Evolutionary conservation across 2,329 filamentous ascomycete genomes (phyloP).

Genomic region (Phialemoniopsis sp.): DNA sequence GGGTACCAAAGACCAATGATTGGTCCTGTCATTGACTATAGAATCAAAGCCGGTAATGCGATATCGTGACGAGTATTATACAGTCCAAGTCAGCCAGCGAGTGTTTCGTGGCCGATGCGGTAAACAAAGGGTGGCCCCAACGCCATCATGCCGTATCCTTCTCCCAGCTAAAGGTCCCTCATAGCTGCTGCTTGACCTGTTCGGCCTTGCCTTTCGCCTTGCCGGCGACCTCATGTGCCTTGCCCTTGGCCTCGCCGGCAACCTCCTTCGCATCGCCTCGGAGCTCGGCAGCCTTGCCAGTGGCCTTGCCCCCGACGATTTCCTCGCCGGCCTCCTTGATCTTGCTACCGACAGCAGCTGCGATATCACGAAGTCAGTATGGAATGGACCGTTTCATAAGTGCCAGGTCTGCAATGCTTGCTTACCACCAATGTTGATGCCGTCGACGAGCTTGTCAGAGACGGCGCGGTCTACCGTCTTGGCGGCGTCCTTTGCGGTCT

Average conservation of each 20-base stretch:
- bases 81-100: no score
- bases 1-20: no score
- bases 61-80: no score
- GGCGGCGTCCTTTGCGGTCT: conserved; percentile 54
- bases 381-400: background rate
- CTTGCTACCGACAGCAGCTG: conserved; percentile 35
- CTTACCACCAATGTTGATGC: conserved; percentile 55
- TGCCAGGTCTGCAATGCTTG: conserved; percentile 6
- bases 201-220: conserved; percentile 39
- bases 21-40: no score
- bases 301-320: conserved; percentile 19
- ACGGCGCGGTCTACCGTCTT: conserved; percentile 57
- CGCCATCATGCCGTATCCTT: background rate
- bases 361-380: conserved; percentile 1
- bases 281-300: conserved; percentile 10
- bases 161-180: conserved; percentile 1
- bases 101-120: no score
- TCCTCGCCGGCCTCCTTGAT: conserved; percentile 40
- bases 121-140: no score
- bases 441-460: conserved; percentile 57
- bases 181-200: conserved; percentile 25
- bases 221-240: conserved; percentile 28
- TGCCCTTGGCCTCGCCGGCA: conserved; percentile 25
- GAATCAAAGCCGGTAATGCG: no score
- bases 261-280: conserved; percentile 34